Conservation (phyloP, 768 basidiomycete species). For the Boletus vinaceobasis region DNA sequence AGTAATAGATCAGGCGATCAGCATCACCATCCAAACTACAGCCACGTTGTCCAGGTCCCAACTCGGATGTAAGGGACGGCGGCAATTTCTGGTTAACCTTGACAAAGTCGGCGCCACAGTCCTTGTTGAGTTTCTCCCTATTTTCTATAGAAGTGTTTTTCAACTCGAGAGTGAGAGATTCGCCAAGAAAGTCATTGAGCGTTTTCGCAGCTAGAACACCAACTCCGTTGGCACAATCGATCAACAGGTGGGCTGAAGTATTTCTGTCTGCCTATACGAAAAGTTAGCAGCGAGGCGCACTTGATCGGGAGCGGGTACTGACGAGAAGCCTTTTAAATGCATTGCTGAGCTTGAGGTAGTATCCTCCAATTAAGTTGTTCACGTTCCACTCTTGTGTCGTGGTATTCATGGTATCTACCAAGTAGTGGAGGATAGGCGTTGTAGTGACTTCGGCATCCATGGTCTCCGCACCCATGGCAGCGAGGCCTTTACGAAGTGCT, state of each 20-base stretch:
- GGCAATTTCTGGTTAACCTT: conserved; percentile 91
- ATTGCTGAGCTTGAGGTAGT: conserved; percentile 72
- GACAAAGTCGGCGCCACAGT: conserved; percentile 95
- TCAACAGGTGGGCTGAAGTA: conserved; percentile 56
- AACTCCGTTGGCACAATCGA: conserved; percentile 99
- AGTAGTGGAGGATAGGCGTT: conserved; percentile 94
- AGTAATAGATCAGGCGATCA: conserved; percentile 95
- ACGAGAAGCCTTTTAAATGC: conserved; percentile 90
- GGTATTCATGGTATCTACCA: conserved; percentile 87
- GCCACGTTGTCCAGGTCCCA: conserved; percentile 73
- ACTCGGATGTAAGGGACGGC: conserved; percentile 59
- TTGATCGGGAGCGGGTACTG: conserved; percentile 31
- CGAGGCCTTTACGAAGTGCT: conserved; percentile 80
- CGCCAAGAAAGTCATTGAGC: conserved; percentile 57
- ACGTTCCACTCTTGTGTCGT: conserved; percentile 78
- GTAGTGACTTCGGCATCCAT: conserved; percentile 84
- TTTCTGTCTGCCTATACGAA: conserved; percentile 52
- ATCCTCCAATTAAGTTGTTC: conserved; percentile 75
- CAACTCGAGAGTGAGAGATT: conserved; percentile 58
- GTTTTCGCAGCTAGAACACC: conserved; percentile 70
- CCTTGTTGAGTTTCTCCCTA: conserved; percentile 72
- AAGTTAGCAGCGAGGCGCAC: conserved; percentile 4
- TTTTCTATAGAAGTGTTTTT: conserved; percentile 66
- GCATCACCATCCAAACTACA: conserved; percentile 98
- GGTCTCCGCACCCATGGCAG: conserved; percentile 62